These are phyloP conservation scores for Vitis vinifera DNA, from an alignment of 164 flowering plant genomes.

Conservation along the genomic window ASM3070453v1 NC_081823.1:1713001-1713500, in stretches of 20 bases:
- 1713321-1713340: slow-evolving; percentile 70
- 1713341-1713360: slow-evolving; percentile 35
- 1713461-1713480: slow-evolving; percentile 60
- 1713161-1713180: slow-evolving; percentile 97
- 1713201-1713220: slow-evolving; percentile 73
- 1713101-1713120: background rate
- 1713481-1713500: slow-evolving; percentile 63
- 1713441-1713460: slow-evolving; percentile 77
- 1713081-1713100: no score
- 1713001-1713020: slow-evolving; percentile 72
- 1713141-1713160: slow-evolving; percentile 84
- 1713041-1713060: slow-evolving; percentile 46
- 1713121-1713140: slow-evolving; percentile 25
- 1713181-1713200: slow-evolving; percentile 82
- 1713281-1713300: slow-evolving; percentile 91
- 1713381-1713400: no score
- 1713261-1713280: slow-evolving; percentile 83
- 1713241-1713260: slow-evolving; percentile 69
- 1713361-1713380: no score
- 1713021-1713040: slow-evolving; percentile 59
- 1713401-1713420: no score
- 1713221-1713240: slow-evolving; percentile 74
- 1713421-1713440: slow-evolving; percentile 49
- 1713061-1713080: background rate
- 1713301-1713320: slow-evolving; percentile 95